Conservation (phyloP, 2,329 filamentous ascomycete species). For the Diaporthe longicolla region DNA sequence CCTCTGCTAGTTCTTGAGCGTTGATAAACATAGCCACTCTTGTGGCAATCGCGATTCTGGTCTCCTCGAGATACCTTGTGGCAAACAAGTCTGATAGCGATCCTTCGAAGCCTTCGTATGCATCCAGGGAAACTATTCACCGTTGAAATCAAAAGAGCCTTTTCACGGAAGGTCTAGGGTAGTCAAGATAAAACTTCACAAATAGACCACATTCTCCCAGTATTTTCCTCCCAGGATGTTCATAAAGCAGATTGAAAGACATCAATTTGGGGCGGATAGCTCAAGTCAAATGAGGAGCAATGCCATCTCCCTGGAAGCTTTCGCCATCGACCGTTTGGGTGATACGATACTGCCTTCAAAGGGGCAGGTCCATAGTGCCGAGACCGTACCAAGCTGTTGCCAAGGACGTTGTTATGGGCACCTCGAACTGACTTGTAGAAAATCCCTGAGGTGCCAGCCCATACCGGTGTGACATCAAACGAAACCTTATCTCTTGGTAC, state of each 20-base stretch:
- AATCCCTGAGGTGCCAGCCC: background rate
- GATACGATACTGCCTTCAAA: background rate
- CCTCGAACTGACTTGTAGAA: background rate
- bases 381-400: constrained; percentile 16
- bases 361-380: constrained; percentile 14
- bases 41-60: background rate
- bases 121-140: background rate
- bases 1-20: background rate
- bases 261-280: too few species aligned
- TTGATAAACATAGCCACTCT: constrained; percentile 4
- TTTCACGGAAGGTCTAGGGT: background rate
- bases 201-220: background rate
- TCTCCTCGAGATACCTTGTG: background rate
- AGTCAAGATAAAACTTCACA: background rate
- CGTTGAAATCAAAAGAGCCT: background rate
- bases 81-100: background rate
- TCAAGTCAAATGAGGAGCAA: background rate
- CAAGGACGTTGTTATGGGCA: background rate
- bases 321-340: background rate
- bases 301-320: background rate
- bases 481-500: constrained; percentile 29
- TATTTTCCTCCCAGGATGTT: background rate
- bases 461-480: constrained; percentile 1
- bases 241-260: too few species aligned
- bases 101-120: too few species aligned